Conservation (phyloP, 768 basidiomycete species). For the Macrolepiota albuminosa region DNA sequence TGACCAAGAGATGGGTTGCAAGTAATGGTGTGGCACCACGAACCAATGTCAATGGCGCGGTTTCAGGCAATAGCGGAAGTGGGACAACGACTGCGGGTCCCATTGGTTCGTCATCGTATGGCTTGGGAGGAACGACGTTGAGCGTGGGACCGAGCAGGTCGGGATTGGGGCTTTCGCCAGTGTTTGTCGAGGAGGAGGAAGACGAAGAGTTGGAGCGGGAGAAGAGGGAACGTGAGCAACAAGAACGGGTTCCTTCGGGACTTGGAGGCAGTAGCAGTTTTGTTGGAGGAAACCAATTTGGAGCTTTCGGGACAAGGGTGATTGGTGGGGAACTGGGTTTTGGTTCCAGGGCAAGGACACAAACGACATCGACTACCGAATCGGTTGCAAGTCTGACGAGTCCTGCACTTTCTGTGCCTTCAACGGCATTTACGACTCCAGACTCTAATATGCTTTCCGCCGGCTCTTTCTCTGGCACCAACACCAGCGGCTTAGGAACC, state of each 20-base stretch:
- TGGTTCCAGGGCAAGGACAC: conserved; percentile 49
- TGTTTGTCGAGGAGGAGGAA: conserved; percentile 71
- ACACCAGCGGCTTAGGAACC: conserved; percentile 28
- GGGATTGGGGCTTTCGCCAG: conserved; percentile 45
- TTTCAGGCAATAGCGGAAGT: conserved; percentile 12
- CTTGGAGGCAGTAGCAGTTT: conserved; percentile 22
- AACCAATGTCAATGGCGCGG: conserved; percentile 50
- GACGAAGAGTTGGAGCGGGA: conserved; percentile 65
- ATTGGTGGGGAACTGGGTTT: conserved; percentile 27
- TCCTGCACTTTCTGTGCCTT: conserved; percentile 20
- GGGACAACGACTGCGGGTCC: background rate
- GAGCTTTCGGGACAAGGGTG: conserved; percentile 26
- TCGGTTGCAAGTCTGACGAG: conserved; percentile 27
- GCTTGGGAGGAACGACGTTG: conserved; percentile 31
- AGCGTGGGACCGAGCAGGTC: conserved; percentile 17
- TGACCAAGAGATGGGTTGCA: conserved; percentile 71
- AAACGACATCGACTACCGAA: conserved; percentile 42
- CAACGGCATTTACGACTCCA: conserved; percentile 59
- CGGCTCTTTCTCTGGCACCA: conserved; percentile 23
- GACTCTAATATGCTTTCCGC: conserved; percentile 39
- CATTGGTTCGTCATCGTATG: conserved; percentile 36
- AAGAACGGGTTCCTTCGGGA: conserved; percentile 20
- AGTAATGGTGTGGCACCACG: conserved; percentile 54
- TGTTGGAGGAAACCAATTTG: conserved; percentile 21
- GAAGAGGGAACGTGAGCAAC: conserved; percentile 17